phyloP scores from a whole-genome alignment of 2,329 filamentous ascomycete genomes.

The Colletotrichum ledebouriae region DNA sequence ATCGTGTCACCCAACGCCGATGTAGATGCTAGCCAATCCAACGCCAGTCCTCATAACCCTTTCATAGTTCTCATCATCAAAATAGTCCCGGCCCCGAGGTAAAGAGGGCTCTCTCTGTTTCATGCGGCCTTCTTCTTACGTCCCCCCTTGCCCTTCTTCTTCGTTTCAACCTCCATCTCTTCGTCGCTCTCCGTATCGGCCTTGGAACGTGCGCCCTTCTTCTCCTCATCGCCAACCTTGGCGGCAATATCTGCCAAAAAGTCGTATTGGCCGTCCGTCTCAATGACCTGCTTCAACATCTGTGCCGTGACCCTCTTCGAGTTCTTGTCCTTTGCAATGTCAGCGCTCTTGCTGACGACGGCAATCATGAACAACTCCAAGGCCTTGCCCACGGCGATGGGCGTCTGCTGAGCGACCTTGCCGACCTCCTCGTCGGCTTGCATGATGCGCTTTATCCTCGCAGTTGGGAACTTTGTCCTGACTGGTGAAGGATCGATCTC shows the following conservation, averaged over 20 bases:
- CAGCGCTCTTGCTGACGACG: conserved; percentile 88
- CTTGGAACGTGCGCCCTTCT: conserved; percentile 59
- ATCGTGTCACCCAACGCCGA: conserved; percentile 46
- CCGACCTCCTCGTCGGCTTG: conserved; percentile 98
- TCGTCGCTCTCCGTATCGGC: conserved; percentile 67
- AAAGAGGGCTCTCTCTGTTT: background rate
- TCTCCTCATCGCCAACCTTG: conserved; percentile 76
- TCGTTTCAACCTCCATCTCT: conserved; percentile 61
- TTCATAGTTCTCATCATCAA: conserved; percentile 40
- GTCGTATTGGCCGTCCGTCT: conserved; percentile 92
- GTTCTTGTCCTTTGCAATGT: conserved; percentile 83
- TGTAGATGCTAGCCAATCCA: conserved; percentile 46
- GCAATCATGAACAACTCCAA: conserved; percentile 98
- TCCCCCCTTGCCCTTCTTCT: conserved; percentile 61
- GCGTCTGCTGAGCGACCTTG: conserved; percentile 97
- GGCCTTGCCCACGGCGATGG: conserved; percentile 94
- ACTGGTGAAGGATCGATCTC: conserved; percentile 77
- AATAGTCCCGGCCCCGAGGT: conserved; percentile 10
- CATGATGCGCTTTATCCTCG: conserved; percentile 99
- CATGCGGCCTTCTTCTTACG: conserved; percentile 63
- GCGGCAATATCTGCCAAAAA: conserved; percentile 92
- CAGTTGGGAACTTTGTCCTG: conserved; percentile 95
- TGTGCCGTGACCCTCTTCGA: conserved; percentile 91
- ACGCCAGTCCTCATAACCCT: conserved; percentile 45
- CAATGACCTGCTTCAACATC: conserved; percentile 92